These are phyloP conservation scores for Fomitopsis betulina DNA, from an alignment of 1,284 basidiomycete genomes.

Conservation along the genomic window DNA sequence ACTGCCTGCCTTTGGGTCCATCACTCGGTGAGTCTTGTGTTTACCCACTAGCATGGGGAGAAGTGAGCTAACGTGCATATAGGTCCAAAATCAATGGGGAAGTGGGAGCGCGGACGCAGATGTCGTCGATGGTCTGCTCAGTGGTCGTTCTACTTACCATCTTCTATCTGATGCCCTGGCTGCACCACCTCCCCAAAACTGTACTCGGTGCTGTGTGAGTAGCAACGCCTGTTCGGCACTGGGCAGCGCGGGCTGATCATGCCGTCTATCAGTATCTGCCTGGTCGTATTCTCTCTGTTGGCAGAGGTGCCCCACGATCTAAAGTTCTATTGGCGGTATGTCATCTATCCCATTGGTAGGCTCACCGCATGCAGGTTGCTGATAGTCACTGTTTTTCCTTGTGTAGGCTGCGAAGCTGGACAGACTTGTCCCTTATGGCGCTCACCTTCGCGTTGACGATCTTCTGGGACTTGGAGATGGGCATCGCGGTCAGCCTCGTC, in stretches of 20 bases:
- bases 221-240: neutral
- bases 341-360: conserved; percentile 10
- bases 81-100: conserved; percentile 85
- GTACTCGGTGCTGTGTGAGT: conserved; percentile 76
- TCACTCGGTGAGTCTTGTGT: conserved; percentile 56
- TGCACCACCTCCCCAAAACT: conserved; percentile 79
- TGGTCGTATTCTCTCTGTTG: conserved; percentile 85
- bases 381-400: neutral
- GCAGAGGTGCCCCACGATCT: conserved; percentile 86
- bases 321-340: conserved; percentile 75
- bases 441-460: conserved; percentile 83
- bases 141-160: conserved; percentile 74
- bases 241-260: neutral
- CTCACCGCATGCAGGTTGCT: conserved; percentile 4
- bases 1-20: conserved; percentile 85
- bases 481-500: conserved; percentile 80
- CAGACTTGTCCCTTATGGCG: conserved; percentile 78
- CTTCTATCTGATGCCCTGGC: conserved; percentile 79
- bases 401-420: conserved; percentile 80
- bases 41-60: neutral
- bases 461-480: conserved; percentile 78
- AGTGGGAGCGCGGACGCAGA: conserved; percentile 82
- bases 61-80: conserved; percentile 2
- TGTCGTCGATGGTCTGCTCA: conserved; percentile 81
- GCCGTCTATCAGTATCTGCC: conserved; percentile 51